Conservation (phyloP, 2,329 filamentous ascomycete species). For the Parascedosporium putredinis region DNA sequence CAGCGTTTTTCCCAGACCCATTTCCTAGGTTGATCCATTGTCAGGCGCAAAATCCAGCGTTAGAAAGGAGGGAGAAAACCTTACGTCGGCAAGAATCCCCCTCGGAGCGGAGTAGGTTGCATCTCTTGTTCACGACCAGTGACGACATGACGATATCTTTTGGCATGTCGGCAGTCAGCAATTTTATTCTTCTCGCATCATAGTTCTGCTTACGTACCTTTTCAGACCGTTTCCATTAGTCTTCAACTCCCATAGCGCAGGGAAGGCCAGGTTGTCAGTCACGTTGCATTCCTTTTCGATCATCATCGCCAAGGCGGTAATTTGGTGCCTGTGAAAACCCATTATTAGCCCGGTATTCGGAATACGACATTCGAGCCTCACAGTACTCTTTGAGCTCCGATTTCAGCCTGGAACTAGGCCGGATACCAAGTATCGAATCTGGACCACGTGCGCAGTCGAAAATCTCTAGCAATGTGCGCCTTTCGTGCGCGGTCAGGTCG, state of each 20-base stretch:
- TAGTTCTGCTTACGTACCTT: neutral
- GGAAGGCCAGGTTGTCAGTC: neutral
- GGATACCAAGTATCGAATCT: neutral
- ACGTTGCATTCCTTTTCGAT: neutral
- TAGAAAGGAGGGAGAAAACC: neutral
- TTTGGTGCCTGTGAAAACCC: neutral
- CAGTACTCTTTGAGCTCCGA: neutral
- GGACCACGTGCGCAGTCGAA: slow-evolving; percentile 4
- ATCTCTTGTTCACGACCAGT: neutral
- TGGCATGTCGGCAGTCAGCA: neutral
- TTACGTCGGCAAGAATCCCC: slow-evolving; percentile 3
- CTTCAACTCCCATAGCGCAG: neutral
- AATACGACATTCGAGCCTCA: neutral
- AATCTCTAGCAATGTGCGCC: neutral
- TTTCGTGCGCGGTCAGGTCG: neutral
- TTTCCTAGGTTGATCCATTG: neutral
- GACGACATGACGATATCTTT: neutral
- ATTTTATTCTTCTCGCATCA: too few species aligned
- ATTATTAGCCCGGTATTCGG: neutral
- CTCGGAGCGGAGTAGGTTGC: neutral
- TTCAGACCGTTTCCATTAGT: neutral
- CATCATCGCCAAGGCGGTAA: slow-evolving; percentile 5
- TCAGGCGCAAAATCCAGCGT: neutral
- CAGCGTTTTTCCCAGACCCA: slow-evolving; percentile 3
- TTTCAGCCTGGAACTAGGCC: neutral